These are phyloP conservation scores for Eucalyptus pumila DNA, from an alignment of 345 rosid genomes.

Conservation along the genomic window DNA sequence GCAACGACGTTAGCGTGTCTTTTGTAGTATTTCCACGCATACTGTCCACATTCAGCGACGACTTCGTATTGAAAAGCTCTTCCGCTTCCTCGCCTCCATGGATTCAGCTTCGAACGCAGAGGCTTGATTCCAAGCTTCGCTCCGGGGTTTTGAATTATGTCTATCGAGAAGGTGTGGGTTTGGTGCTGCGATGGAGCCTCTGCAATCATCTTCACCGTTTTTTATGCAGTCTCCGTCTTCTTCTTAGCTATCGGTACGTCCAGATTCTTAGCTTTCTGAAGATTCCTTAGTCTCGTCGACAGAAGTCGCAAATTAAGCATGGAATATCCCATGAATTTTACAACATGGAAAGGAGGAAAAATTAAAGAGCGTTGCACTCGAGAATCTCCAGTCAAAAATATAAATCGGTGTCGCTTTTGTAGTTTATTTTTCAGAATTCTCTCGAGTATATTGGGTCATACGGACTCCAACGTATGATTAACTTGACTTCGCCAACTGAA, in stretches of 20 bases:
- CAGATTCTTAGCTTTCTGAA: neutral
- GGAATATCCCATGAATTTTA: neutral
- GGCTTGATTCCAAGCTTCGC: neutral
- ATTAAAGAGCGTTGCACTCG: neutral
- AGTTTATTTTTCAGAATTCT: neutral
- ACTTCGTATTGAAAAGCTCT: neutral
- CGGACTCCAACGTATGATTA: neutral
- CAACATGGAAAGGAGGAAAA: neutral
- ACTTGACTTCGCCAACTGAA: neutral
- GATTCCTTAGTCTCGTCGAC: neutral
- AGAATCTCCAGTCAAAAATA: neutral
- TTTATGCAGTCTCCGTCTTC: constrained; percentile 1
- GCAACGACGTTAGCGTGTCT: neutral
- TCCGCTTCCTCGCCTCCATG: neutral
- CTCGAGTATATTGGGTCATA: neutral
- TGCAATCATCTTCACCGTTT: neutral
- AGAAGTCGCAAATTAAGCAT: neutral
- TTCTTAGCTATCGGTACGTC: constrained; percentile 18
- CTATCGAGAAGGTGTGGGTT: neutral
- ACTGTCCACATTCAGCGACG: neutral
- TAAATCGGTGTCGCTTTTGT: neutral
- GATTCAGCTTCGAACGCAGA: neutral
- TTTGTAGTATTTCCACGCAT: neutral
- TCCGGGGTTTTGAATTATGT: neutral
- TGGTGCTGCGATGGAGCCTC: neutral